Conservation (phyloP, 2,329 filamentous ascomycete species). For the Pestalotiopsis sp. region DNA sequence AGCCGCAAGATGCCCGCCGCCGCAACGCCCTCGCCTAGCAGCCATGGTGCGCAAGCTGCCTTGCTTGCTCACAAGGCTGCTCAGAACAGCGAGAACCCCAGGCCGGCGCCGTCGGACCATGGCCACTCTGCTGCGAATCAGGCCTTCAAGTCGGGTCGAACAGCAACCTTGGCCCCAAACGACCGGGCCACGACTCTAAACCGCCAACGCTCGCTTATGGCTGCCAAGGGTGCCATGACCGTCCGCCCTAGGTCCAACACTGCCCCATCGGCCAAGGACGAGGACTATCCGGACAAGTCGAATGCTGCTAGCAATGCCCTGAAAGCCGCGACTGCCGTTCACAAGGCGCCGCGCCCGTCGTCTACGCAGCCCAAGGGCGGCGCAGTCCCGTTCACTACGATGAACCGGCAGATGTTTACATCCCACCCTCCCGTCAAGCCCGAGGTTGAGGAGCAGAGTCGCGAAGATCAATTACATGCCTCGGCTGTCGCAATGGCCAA, state of each 20-base stretch:
- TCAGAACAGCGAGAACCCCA: slow-evolving; percentile 53
- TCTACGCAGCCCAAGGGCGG: slow-evolving; percentile 60
- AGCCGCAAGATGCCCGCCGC: slow-evolving; percentile 39
- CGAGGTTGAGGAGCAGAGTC: slow-evolving; percentile 75
- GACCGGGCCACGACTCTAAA: slow-evolving; percentile 48
- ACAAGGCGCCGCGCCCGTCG: slow-evolving; percentile 48
- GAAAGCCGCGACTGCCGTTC: slow-evolving; percentile 71
- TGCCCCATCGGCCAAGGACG: slow-evolving; percentile 49
- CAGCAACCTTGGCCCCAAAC: slow-evolving; percentile 30
- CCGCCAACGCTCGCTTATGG: slow-evolving; percentile 68
- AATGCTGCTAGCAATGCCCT: slow-evolving; percentile 70
- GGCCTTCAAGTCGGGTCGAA: slow-evolving; percentile 59
- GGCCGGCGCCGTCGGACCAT: slow-evolving; percentile 44
- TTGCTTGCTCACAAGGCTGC: slow-evolving; percentile 63
- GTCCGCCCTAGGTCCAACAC: slow-evolving; percentile 67
- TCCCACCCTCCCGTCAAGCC: slow-evolving; percentile 71
- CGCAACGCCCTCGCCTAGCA: slow-evolving; percentile 66
- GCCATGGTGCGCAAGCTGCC: slow-evolving; percentile 75
- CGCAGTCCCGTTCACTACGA: slow-evolving; percentile 67
- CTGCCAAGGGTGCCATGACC: slow-evolving; percentile 77
- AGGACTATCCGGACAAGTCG: slow-evolving; percentile 55
- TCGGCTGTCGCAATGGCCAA: slow-evolving; percentile 89
- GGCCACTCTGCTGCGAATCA: slow-evolving; percentile 72
- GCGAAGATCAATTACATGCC: slow-evolving; percentile 73
- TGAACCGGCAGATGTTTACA: slow-evolving; percentile 77